These are phyloP conservation scores for Capsicum pubescens DNA, from an alignment of 257 asterid species.

Conservation along the genomic window DNA sequence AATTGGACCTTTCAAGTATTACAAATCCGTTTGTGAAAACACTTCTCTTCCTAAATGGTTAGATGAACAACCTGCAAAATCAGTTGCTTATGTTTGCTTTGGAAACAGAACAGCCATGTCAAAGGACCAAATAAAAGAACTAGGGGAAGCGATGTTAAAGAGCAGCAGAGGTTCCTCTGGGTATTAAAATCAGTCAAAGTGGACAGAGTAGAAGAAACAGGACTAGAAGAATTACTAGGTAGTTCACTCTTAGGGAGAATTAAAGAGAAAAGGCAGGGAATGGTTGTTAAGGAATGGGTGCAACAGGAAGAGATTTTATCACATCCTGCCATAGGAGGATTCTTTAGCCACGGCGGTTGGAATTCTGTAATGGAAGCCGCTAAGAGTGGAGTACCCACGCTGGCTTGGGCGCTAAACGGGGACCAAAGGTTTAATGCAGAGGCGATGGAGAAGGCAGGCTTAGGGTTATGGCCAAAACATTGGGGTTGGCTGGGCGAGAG, in stretches of 20 bases:
- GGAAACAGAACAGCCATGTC: conserved; percentile 44
- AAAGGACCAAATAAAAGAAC: conserved; percentile 39
- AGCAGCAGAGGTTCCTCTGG: conserved; percentile 44
- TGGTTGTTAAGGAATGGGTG: conserved; percentile 33
- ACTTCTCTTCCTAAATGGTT: conserved; percentile 38
- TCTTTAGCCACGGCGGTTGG: conserved; percentile 56
- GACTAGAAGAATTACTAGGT: conserved; percentile 23
- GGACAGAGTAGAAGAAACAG: conserved; percentile 10
- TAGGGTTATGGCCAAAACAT: conserved; percentile 43
- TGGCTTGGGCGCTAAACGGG: conserved; percentile 59
- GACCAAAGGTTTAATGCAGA: conserved; percentile 56
- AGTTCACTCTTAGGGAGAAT: conserved; percentile 29
- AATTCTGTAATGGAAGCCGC: conserved; percentile 53
- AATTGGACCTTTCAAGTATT: conserved; percentile 45
- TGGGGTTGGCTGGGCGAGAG: conserved; percentile 48
- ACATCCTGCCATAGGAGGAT: conserved; percentile 49
- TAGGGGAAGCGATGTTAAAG: conserved; percentile 38
- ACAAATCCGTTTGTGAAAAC: conserved; percentile 4
- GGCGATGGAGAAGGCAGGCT: conserved; percentile 43
- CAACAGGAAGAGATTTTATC: conserved; percentile 42
- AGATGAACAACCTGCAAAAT: conserved; percentile 36
- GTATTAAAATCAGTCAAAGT: conserved; percentile 25
- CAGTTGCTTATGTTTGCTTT: conserved; percentile 45
- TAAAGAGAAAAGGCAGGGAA: conserved; percentile 29
- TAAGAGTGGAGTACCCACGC: conserved; percentile 43